Evolutionary conservation across 768 basidiomycete genomes (phyloP).

Genomic region (Tylopilus felleus): DNA sequence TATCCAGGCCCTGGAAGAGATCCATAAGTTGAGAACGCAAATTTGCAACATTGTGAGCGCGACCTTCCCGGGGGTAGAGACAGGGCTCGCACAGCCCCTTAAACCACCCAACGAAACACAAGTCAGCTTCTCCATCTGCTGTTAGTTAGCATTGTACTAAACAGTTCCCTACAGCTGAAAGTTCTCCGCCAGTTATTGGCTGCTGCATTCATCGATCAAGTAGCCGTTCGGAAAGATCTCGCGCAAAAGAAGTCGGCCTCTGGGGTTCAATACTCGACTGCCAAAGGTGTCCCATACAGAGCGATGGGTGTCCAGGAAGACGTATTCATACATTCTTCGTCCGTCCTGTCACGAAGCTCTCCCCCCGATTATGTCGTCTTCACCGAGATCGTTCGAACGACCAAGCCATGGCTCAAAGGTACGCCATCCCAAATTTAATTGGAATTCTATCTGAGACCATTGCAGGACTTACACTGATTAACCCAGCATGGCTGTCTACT

Average conservation of each 20-base stretch:
- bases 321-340: conserved; percentile 90
- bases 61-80: conserved; percentile 66
- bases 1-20: conserved; percentile 93
- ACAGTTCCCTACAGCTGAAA: conserved; percentile 65
- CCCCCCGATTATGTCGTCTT: conserved; percentile 89
- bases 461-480: conserved; percentile 77
- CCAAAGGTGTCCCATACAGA: conserved; percentile 78
- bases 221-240: conserved; percentile 87
- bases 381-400: conserved; percentile 77
- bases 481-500: conserved; percentile 81
- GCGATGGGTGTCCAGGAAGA: conserved; percentile 80
- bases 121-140: conserved; percentile 37
- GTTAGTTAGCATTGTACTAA: background rate
- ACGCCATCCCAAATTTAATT: conserved; percentile 5
- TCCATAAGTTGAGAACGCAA: conserved; percentile 90
- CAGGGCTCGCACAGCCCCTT: conserved; percentile 61
- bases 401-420: conserved; percentile 80
- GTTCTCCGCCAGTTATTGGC: conserved; percentile 83
- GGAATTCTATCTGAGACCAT: background rate
- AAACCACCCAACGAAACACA: conserved; percentile 76
- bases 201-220: conserved; percentile 92
- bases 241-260: conserved; percentile 53
- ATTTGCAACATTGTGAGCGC: conserved; percentile 78
- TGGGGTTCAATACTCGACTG: conserved; percentile 68
- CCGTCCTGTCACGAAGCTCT: conserved; percentile 59